Evolutionary conservation across 2,329 filamentous ascomycete genomes (phyloP), one percentile per base, ranked within the genome.

Genomic region (Coleophoma cylindrospora): DNA sequence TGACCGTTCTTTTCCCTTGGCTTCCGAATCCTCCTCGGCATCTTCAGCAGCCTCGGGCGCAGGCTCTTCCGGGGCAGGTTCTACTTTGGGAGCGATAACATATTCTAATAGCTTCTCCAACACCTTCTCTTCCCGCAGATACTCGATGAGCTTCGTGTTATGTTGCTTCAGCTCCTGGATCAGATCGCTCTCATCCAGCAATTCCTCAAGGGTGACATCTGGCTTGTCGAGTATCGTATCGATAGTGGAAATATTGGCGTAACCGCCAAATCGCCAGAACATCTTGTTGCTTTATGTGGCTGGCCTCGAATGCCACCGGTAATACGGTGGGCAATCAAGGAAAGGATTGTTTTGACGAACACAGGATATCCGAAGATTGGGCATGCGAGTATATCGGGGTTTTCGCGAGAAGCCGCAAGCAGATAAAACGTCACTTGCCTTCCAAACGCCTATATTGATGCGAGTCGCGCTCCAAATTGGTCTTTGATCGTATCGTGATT

Each of bases 241-340:
- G 71, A 99, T 90, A 66, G 91, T 87, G 64, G 92, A 96, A 73
- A 96, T 87, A 79, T 90, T 95, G 78, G 91, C 89, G 80, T 97
- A 97, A 67, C 91, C 91, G 80, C 94, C 92, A 80, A 97, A 99
- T 74, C 92, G 87, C 94, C 94, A 99, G 74, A 99, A 99, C 94
- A 99, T 99, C 76, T 71, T 92, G 84, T 50, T 49, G 59, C 63
- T 64, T 55, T 38, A 37, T 43, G 58, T 61, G 45, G 61, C 50
- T 47, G 59, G 54, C 50, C 58, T 63, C 55, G 61, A 55, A 55
- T 60, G 61, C 58, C 61, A 58, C 58, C 56, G 47, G 45, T 48
- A 34, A 34, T 46, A 53, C 22, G 57, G 58, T 43, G 53, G 57
- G 44, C 54, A 56, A 60, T 56, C 34, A 51, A 60, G 56, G 45